phyloP scores from a whole-genome alignment of 352 stramenopile species.

The Globisporangium polare region DNA sequence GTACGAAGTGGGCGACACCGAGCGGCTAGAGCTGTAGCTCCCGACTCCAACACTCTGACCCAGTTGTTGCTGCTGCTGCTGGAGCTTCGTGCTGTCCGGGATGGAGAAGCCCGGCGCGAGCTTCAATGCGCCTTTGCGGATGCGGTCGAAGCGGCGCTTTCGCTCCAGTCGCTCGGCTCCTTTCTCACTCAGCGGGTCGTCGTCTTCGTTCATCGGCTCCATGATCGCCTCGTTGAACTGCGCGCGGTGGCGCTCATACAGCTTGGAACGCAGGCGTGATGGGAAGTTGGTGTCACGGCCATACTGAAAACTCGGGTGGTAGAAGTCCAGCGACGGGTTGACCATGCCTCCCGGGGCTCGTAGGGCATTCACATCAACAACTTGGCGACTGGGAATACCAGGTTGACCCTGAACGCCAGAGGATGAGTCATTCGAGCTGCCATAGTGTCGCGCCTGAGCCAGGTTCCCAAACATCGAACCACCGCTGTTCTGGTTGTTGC shows the following conservation, averaged over 20 bases:
- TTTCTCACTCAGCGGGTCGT: constrained; percentile 75
- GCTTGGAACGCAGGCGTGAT: constrained; percentile 38
- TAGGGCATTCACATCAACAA: background rate
- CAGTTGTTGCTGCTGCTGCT: background rate
- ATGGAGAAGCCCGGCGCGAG: constrained; percentile 58
- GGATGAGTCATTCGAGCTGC: background rate
- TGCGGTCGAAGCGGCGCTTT: constrained; percentile 53
- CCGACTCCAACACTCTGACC: constrained; percentile 2
- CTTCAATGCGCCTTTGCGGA: constrained; percentile 50
- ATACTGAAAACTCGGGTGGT: constrained; percentile 25
- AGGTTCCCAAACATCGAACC: constrained; percentile 20
- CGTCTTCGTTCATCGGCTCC: constrained; percentile 58
- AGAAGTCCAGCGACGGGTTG: constrained; percentile 8
- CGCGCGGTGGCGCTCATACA: constrained; percentile 63
- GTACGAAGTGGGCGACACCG: constrained; percentile 16
- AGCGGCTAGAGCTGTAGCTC: constrained; percentile 10
- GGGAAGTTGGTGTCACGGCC: constrained; percentile 55
- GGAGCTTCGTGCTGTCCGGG: constrained; percentile 7
- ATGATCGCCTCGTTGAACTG: constrained; percentile 75
- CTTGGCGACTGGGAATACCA: background rate
- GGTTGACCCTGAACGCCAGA: background rate
- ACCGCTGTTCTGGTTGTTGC: constrained; percentile 2
- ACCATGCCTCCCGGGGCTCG: background rate
- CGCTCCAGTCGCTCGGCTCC: constrained; percentile 68
- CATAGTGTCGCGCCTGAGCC: constrained; percentile 7